Base-by-base conservation (phyloP, 257 asterid species). In the Thymus mandschuricus region DNA sequence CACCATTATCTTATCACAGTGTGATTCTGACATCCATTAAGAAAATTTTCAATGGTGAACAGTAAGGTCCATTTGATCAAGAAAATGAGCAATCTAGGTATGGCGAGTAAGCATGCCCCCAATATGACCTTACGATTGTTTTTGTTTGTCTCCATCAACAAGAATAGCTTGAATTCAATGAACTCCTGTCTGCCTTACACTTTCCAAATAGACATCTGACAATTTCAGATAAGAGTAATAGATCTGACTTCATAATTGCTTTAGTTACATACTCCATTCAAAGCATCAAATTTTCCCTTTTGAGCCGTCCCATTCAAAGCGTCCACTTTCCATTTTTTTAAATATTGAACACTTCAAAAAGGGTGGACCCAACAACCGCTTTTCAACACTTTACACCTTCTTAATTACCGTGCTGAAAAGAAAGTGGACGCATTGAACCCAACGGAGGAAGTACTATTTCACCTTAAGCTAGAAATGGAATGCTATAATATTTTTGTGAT, bases 31-130 rank as follows among this genome's bases (percentile, higher is more conserved):
- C 8, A 63, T 62, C 35, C 35, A 7, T 29, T 40, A 28, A 60
- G 34, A 60, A 34, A 48, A 8, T 60, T 60, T 50, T 40, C 57
- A 51, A 61, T 61, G 46, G 62, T 51, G 46, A 55, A 43, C 50
- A 64, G 43, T 41, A 0, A 63, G 35, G 69, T 7, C 61, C 31
- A 27, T 58, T 58, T 31, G 35, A 46, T 49, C 21, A 52, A 49
- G 31, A 28, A 46, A 33, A 7, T 46, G 43, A 29, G 12, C 40
- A 34, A 15, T 48, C 51, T 27, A 46, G 38, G 38, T 28, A 48
- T 8, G 31, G 27, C 13, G 0, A 48, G 3, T 12, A 48, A 48
- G 54, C 54, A 48, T 48, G 21, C 54, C 3, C 1, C 6, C 2
- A 12, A 48, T 48, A 48, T 48, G n/a, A n/a, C 27, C 5, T 48